Evolutionary conservation across 2,329 filamentous ascomycete species (phyloP), one percentile per base, ranked within the genome.

Genomic region (Endocalyx cinctus): DNA sequence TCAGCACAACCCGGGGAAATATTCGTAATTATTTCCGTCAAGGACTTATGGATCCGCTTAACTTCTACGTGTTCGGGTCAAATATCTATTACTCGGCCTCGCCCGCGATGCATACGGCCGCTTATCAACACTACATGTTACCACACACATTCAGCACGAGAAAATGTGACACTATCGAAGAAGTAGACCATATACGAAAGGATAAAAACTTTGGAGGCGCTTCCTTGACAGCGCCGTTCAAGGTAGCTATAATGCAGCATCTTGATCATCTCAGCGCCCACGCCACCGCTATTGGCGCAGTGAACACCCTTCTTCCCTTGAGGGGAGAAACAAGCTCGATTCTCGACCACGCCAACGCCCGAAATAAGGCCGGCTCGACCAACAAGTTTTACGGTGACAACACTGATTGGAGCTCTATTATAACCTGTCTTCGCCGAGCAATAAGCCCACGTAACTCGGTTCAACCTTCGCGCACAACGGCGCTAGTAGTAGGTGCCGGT

Each of bases 71-170:
- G 37, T 71, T 85, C 27, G 82, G 82, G 13, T 77, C 74, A 17
- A 79, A 77, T 41, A 74, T 83, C 14, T 76, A 73, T 28, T 84
- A 83, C 59, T 85, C 79, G 39, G 66, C 85, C 30, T 84, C 81
- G 1, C 82, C 83, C 1, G 77, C 78, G 8, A 86, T 87, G 78
- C 80, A 86, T 51, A 77, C 75, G 38, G 74, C 79, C 10, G 82
- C 82, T 10, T 86, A 81, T 51, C 66, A 71, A 31, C 71, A 69
- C 16, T 77, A 75, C 39, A 79, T 79, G 13, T 77, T 87, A 72
- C 75, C 74, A 4, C 82, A 87, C 51, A 67, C 68, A 5, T 86
- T 81, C 49, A 63, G 70, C 28, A 73, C 74, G 11, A 69, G 74
- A 26, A 71, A 78, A 43, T 79, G 79, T 27, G 62, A 70, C 5